Conservation (phyloP, 257 asterid species). For the Penstemon eatonii region DNA sequence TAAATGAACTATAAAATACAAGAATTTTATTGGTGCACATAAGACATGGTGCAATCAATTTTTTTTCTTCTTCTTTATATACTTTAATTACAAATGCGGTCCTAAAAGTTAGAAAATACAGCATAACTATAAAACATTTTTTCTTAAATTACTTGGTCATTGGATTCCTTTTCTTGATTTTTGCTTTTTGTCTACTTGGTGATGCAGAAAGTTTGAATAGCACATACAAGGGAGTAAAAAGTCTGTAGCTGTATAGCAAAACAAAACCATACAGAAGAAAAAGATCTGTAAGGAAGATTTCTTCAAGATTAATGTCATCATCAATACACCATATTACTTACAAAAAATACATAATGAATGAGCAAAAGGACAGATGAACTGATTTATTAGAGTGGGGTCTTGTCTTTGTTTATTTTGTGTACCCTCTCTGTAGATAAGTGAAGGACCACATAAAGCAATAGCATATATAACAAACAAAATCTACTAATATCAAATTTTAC, state of each 20-base stretch:
- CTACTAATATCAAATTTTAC: conserved; percentile 41
- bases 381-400: conserved; percentile 67
- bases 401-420: conserved; percentile 49
- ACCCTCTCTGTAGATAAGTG: conserved; percentile 55
- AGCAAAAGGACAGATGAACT: conserved; percentile 67
- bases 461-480: conserved; percentile 53
- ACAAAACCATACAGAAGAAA: conserved; percentile 51
- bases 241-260: conserved; percentile 73
- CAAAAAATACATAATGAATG: conserved; percentile 67
- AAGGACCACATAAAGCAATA: conserved; percentile 57
- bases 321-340: conserved; percentile 50
- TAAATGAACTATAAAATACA: neutral
- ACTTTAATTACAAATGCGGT: neutral
- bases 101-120: neutral
- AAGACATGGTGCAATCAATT: too few species aligned
- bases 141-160: too few species aligned
- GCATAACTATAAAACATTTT: too few species aligned
- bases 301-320: conserved; percentile 64
- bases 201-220: conserved; percentile 81
- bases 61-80: too few species aligned
- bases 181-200: conserved; percentile 16
- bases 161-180: conserved; percentile 10
- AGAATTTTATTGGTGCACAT: too few species aligned
- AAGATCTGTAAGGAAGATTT: conserved; percentile 58
- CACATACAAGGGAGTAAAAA: conserved; percentile 49